Evolutionary conservation across 2,329 filamentous ascomycete species (phyloP), one percentile per base, ranked within the genome.

Genomic region (Penicillium hordei): DNA sequence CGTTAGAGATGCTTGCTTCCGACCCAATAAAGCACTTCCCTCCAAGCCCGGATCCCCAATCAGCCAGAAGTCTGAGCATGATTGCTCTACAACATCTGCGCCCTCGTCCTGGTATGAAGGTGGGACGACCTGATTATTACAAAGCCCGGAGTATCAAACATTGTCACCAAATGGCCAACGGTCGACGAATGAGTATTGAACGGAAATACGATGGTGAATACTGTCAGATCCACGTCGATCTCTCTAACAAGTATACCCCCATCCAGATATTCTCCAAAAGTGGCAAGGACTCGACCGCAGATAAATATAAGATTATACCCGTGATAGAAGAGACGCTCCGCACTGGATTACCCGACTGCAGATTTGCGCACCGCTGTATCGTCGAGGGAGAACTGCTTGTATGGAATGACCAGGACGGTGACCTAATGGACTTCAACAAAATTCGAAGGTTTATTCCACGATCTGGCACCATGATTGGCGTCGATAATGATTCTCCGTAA

Each of bases 251-350:
- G 15, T 46, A 70, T 57, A 69, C 81, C 1, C 83, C 80, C 48
- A 85, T 96, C 29, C 87, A 89, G 61, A 93, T 96, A 31, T 96
- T 94, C 70, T 95, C 91, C 10, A 97, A 96, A 71, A 94, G 91
- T 67, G 91, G 92, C 57, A 95, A 94, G 70, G 90, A 96, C 64
- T 93, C 91, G 44, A 96, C 91, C 0, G 70, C 77, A 51, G 92
- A 96, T 71, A 83, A 89, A 34, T 65, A 72, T 12, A 79, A 78
- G 1, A 72, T 95, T 23, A 86, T 89, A 54, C 80, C 82, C 2
- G 82, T 82, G 1, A 86, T 96, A 55, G 79, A 81, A 40, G 77
- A 85, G 4, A 87, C 88, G 4, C 76, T 96, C 5, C 80, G 79
- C 8, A 79, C 95, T 34, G 86, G 86, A 3, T 75, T 76, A 1